Percentiles rank a stretch among this genome's conserved stretches.
phyloP scores from a whole-genome alignment of 305 asterid species.

The Ilex paraguariensis region DNA sequence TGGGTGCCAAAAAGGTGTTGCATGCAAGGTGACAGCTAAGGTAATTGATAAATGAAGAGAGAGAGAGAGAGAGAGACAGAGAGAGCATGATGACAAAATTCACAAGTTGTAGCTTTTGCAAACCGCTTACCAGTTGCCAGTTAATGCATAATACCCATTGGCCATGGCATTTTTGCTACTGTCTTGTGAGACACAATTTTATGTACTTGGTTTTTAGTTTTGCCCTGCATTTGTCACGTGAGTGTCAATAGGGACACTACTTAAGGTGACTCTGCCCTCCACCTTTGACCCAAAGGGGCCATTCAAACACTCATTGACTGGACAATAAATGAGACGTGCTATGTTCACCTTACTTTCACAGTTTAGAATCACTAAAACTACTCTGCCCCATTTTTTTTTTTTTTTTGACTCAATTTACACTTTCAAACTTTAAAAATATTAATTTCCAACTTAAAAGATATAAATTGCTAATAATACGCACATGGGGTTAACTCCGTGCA shows the following conservation, averaged over 20 bases:
- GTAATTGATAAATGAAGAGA: not conserved
- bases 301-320: no score
- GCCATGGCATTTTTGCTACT: conserved; percentile 9
- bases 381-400: no score
- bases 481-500: no score
- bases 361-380: no score
- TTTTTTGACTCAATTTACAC: no score
- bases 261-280: no score
- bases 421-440: no score
- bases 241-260: not conserved
- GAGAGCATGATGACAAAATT: conserved; percentile 15
- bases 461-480: no score
- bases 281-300: no score
- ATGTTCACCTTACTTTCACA: no score
- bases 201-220: conserved; percentile 9
- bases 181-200: conserved; percentile 2
- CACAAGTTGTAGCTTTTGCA: conserved; percentile 19
- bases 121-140: not conserved
- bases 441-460: no score
- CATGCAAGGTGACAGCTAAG: conserved; percentile 11
- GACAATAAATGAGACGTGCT: no score
- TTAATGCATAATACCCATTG: conserved; percentile 6
- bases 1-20: conserved; percentile 18
- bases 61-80: not conserved
- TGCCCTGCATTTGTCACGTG: conserved; percentile 11